These are phyloP conservation scores for Scedosporium aurantiacum DNA, from an alignment of 2,329 filamentous ascomycete genomes.

Conservation along the genomic window DNA sequence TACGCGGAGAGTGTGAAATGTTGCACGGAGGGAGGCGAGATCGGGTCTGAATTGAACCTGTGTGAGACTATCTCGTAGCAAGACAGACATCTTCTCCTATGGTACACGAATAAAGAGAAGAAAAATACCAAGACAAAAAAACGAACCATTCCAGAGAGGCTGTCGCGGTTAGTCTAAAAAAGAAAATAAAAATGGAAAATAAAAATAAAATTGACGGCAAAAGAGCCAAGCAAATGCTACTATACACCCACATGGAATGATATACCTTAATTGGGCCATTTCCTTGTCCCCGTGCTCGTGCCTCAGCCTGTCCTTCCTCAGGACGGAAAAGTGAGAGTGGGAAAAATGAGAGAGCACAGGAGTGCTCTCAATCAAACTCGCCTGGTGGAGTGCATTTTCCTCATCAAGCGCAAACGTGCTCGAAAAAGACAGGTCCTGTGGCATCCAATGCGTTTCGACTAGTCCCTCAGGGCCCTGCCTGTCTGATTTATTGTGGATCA, in stretches of 20 bases:
- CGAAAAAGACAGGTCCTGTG: neutral
- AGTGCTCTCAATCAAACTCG: too few relatives aligned
- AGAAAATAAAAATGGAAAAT: neutral
- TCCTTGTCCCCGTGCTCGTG: neutral
- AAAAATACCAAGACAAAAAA: neutral
- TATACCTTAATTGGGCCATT: neutral
- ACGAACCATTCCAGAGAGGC: neutral
- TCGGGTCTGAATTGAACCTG: neutral
- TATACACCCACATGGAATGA: neutral
- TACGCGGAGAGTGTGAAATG: neutral
- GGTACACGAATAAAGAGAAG: neutral
- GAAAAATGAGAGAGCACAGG: too few relatives aligned
- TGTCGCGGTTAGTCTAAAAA: neutral
- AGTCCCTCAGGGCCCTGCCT: neutral
- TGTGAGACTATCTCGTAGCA: neutral
- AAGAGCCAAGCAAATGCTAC: neutral
- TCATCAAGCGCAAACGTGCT: too few relatives aligned
- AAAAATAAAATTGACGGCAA: neutral
- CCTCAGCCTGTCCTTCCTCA: neutral
- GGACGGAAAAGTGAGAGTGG: neutral
- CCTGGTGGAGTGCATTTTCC: too few relatives aligned
- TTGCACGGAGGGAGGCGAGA: neutral
- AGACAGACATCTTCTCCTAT: too few relatives aligned
- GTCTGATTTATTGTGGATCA: conserved; percentile 1
- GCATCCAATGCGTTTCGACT: neutral